Base-by-base conservation (phyloP, 2,329 filamentous ascomycete genomes). In the Arachnopeziza araneosa region DNA sequence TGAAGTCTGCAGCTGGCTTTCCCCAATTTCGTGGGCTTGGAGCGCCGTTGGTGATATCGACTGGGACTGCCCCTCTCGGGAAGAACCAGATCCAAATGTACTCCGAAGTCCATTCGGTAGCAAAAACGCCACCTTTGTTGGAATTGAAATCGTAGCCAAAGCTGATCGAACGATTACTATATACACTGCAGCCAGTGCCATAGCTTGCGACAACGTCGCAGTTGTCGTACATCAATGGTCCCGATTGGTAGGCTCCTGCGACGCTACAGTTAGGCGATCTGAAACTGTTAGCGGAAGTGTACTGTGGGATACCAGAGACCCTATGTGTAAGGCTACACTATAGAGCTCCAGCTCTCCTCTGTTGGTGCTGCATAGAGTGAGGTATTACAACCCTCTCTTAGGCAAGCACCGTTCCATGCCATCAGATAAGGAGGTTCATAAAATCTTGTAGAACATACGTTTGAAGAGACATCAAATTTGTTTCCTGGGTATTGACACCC, bases 31-130 rank as follows among this genome's bases (percentile, higher is more conserved):
- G 71, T 0, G 90, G 89, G 52, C 88, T 76, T 0, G 90, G 91
- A 7, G 68, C 76, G 24, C 63, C 60, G 21, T 74, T 73, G 7
- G 74, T 71, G 54, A 93, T 86, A 68, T 95, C 86, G 0, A 72
- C 68, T 0, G 91, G 90, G 50, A 92, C 82, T 8, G 73, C 70
- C 32, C 73, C 75, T 21, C 88, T 83, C 1, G 85, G 77, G 74
- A 93, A 96, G 76, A 89, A 88, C 84, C 86, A 96, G 64, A 95
- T 78, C 56, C 80, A 84, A 72, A 96, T 89, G 63, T 80, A 80
- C 0, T 81, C 72, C 24, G 81, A 79, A 1, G 87, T 91, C 89
- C 91, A 93, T 68, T 87, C 78, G 60, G 86, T 82, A 6, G 85
- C 86, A 67, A 88, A 90, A 3, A 90, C 80, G 24, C 87, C 87